Evolutionary conservation across 2,329 filamentous ascomycete species (phyloP).

Genomic region (Fusarium pseudonygamai): DNA sequence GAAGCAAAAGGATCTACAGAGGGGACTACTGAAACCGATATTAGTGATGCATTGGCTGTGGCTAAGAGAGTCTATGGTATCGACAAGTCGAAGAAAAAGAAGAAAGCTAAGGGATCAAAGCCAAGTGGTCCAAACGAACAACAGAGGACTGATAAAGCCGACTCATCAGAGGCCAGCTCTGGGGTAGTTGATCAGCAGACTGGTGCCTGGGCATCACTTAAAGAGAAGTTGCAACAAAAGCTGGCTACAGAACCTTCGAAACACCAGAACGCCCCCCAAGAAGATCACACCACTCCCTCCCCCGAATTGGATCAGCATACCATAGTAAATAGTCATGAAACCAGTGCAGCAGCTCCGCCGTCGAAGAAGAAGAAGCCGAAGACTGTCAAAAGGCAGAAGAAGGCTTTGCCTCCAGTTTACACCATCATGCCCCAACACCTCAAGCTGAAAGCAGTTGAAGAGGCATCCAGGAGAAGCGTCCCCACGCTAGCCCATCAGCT

Average conservation of each 20-base stretch:
- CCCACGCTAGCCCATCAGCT: conserved; percentile 78
- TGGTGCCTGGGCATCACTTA: conserved; percentile 45
- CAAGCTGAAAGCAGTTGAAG: conserved; percentile 45
- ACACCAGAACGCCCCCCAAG: neutral
- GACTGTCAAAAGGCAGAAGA: neutral
- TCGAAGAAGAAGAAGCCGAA: neutral
- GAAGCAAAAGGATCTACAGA: neutral
- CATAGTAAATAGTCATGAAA: neutral
- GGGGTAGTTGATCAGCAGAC: neutral
- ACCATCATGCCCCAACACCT: conserved; percentile 41
- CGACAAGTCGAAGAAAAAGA: neutral
- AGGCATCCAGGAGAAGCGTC: conserved; percentile 50
- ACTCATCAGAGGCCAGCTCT: neutral
- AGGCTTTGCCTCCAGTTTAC: conserved; percentile 39
- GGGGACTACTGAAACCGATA: conserved; percentile 13
- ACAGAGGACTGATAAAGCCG: neutral
- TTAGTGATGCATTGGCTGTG: conserved; percentile 36
- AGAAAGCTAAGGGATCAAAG: conserved; percentile 2
- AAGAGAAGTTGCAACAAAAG: conserved; percentile 40
- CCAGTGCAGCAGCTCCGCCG: neutral
- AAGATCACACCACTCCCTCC: neutral
- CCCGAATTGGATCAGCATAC: neutral
- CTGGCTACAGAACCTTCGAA: neutral
- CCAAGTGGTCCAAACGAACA: neutral
- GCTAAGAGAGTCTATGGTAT: conserved; percentile 41